phyloP scores from a whole-genome alignment of 345 rosid genomes.

The Carallia brachiata region DNA sequence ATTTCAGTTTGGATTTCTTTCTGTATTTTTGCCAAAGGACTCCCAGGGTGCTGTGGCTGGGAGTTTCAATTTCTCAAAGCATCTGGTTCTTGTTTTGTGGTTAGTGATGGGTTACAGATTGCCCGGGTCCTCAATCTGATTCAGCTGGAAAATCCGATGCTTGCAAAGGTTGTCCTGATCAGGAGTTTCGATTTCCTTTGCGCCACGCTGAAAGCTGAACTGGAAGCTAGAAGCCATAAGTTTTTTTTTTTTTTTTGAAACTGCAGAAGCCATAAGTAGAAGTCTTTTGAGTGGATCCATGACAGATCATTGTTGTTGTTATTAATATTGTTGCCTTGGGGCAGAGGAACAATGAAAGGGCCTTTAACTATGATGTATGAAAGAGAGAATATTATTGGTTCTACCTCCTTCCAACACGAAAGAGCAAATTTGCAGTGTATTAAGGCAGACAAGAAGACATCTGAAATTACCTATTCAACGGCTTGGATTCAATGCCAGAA shows the following conservation, averaged over 20 bases:
- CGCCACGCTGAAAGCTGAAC: too few relatives aligned
- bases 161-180: slow-evolving; percentile 91
- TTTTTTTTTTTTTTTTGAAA: too few relatives aligned
- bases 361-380: too few relatives aligned
- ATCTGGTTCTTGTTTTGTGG: neutral
- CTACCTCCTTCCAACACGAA: neutral
- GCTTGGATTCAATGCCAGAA: slow-evolving; percentile 61
- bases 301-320: too few relatives aligned
- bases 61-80: neutral
- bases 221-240: too few relatives aligned
- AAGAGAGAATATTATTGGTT: too few relatives aligned
- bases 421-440: neutral
- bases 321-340: too few relatives aligned
- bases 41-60: neutral
- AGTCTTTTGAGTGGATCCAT: too few relatives aligned
- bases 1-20: neutral
- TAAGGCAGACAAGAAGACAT: neutral
- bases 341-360: too few relatives aligned
- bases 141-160: slow-evolving; percentile 79
- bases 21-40: too few relatives aligned
- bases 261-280: too few relatives aligned
- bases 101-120: slow-evolving; percentile 37
- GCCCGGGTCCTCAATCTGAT: slow-evolving; percentile 81
- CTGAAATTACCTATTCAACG: slow-evolving; percentile 29
- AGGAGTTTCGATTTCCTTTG: slow-evolving; percentile 9